A percentile compares a stretch with the other conserved stretches of the same genome.
Conservation (phyloP, 257 asterid genomes). For the Asclepias syriaca region DNA sequence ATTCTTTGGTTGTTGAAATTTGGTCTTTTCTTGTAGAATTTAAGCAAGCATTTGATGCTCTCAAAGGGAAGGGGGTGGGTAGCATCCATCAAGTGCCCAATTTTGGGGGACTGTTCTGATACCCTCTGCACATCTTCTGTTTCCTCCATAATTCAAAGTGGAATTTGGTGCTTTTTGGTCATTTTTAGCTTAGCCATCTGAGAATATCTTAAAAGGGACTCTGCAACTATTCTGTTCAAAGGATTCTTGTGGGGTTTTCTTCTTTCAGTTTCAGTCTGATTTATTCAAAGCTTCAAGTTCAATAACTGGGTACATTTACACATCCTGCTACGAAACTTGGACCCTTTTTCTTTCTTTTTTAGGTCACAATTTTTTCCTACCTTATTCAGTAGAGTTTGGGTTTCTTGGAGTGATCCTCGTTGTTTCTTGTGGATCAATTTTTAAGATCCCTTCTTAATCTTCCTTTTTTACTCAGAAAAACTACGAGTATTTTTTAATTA, state of each 20-base stretch:
- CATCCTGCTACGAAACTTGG: slow-evolving; percentile 13
- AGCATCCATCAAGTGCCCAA: slow-evolving; percentile 36
- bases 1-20: slow-evolving; percentile 42
- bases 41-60: slow-evolving; percentile 53
- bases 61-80: slow-evolving; percentile 10
- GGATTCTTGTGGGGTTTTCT: slow-evolving; percentile 50
- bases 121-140: slow-evolving; percentile 33
- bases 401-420: slow-evolving; percentile 17
- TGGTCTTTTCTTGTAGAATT: slow-evolving; percentile 36
- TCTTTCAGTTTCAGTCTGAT: slow-evolving; percentile 18
- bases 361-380: slow-evolving; percentile 6
- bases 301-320: slow-evolving; percentile 20
- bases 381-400: slow-evolving; percentile 14
- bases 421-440: slow-evolving; percentile 1
- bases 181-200: slow-evolving; percentile 39
- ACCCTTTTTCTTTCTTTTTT: slow-evolving; percentile 8
- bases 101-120: slow-evolving; percentile 31
- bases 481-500: slow-evolving; percentile 1
- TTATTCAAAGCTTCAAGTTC: slow-evolving; percentile 33
- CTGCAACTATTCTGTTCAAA: slow-evolving; percentile 34
- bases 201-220: slow-evolving; percentile 48
- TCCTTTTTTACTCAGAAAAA: slow-evolving; percentile 4
- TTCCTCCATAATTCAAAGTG: slow-evolving; percentile 28
- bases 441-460: slow-evolving; percentile 12
- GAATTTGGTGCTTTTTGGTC: slow-evolving; percentile 43